Base-by-base conservation (phyloP, 2,329 filamentous ascomycete genomes). In the Coleophoma crateriformis region DNA sequence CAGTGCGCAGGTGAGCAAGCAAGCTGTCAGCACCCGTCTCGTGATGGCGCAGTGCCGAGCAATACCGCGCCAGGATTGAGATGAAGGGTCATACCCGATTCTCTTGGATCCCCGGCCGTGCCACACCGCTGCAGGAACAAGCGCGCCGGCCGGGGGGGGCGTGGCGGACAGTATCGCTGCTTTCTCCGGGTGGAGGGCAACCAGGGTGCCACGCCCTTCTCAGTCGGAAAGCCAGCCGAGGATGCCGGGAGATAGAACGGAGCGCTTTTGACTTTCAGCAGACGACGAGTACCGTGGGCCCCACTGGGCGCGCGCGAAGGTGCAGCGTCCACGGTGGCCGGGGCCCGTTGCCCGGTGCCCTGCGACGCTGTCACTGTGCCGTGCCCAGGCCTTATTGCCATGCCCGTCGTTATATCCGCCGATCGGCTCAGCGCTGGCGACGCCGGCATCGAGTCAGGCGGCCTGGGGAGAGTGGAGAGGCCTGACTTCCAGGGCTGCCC, bases 121-220 rank as follows among this genome's bases (percentile, higher is more conserved):
- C 59, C 61, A 49, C 54, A 42, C 22, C 45, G 45, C 58, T 61
- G 60, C 61, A 63, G 60, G 58, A 58, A 61, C 61, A 61, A 59
- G 58, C 61, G 56, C 58, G 46, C 42, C 42, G 17, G 33, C 43
- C 49, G 51, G 49, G 49, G 42, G 42, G 33, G 17, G 34, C 37
- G 35, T 48, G 50, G 45, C 41, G 32, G 11, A 15, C 12, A 43
- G 7, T 4, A 1, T 43, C 11, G 8, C 11, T 10, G 27, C n/a
- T 33, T 27, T 27, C 12, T n/a, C 14, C 8, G 20, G 20, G 5
- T 14, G 17, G 17, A 32, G 12, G 12, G 22, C 19, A 22, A 14
- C 41, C 41, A 33, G 41, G 19, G 11, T 44, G 20, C 41, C 19
- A 15, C 41, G 19, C 20, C 6, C 12, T 38, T 17, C 8, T 14